A percentile compares a stretch with the other conserved stretches of the same genome.
Conservation (phyloP, 768 basidiomycete species). For the Xerocomus spinulosus region DNA sequence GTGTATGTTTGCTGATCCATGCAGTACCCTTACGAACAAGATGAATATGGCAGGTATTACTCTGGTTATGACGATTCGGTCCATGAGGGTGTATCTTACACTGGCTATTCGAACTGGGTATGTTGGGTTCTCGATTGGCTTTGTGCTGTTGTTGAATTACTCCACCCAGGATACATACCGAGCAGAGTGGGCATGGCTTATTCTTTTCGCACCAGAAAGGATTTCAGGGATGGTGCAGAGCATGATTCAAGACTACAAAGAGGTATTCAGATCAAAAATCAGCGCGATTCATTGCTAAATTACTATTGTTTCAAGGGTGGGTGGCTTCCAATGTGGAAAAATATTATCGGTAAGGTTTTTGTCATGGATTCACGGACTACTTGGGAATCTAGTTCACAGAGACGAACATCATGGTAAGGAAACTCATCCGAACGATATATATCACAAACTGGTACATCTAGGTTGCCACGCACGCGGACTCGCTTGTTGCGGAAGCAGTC, state of each 20-base stretch:
- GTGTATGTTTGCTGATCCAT: background rate
- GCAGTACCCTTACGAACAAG: constrained; percentile 75
- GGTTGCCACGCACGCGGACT: constrained; percentile 79
- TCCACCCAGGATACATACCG: constrained; percentile 64
- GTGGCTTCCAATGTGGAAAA: constrained; percentile 92
- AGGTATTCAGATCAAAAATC: constrained; percentile 36
- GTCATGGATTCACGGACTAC: background rate
- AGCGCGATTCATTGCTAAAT: background rate
- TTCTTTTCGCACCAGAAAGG: constrained; percentile 73
- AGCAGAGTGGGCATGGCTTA: constrained; percentile 75
- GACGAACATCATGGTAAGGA: constrained; percentile 74
- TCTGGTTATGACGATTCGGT: constrained; percentile 70
- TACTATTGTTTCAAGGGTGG: constrained; percentile 44
- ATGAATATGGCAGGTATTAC: constrained; percentile 64
- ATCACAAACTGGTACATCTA: constrained; percentile 17
- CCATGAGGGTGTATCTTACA: constrained; percentile 66
- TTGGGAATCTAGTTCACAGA: constrained; percentile 33
- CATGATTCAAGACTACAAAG: constrained; percentile 74
- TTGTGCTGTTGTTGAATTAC: background rate
- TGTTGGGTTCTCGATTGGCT: constrained; percentile 7
- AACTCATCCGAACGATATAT: background rate
- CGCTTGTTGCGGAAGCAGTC: constrained; percentile 68
- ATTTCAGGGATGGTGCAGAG: constrained; percentile 70
- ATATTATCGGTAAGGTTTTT: constrained; percentile 52
- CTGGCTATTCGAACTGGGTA: constrained; percentile 79